Evolutionary conservation across 192 early-diverging fungal genomes (phyloP), one percentile per base, ranked within the genome.

Genomic region (Dissophora ornata): DNA sequence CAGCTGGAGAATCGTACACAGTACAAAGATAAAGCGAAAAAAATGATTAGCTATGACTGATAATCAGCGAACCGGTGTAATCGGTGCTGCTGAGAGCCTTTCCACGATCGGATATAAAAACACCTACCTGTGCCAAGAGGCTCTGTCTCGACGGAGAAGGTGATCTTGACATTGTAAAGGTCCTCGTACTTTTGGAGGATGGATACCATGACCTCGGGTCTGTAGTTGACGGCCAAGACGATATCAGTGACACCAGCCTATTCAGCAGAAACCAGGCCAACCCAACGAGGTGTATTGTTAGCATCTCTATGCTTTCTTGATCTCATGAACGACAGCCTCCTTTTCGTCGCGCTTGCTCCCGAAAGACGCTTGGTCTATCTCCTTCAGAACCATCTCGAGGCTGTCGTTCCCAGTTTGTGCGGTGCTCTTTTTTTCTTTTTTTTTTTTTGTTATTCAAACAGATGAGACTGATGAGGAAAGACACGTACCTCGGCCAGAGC

Each of bases 171-270:
- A 69, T 89, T 89, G 87, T 87, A 98, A 69, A 92, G 82, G 40
- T 93, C 87, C 84, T 99, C 96, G 82, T 96, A 96, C 83, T 96
- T 92, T 62, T 97, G 87, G 78, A 99, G 93, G 38, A 94, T 89
- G 1, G 90, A 81, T 8, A 94, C 95, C 97, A 99, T 99, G 63
- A 95, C 88, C 79, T 99, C 97, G 33, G 97, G 97, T 64, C 94
- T 93, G 92, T 99, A 99, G 82, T 97, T 98, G 75, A 99, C 97
- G 56, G 97, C 97, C 61, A 99, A 86, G 7, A 99, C 96, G 48
- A 99, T 94, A 82, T 99, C 96, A 29, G 87, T 95, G 41, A 99
- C 97, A 59, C 97, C 97, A 65, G 93, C 94, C 96, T 98, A 36
- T n/a, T 18, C 18, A n/a, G n/a, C 12, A 18, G 7, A 38, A 12